Conservation (phyloP, 257 asterid genomes). For the Scutellaria galericulata region DNA sequence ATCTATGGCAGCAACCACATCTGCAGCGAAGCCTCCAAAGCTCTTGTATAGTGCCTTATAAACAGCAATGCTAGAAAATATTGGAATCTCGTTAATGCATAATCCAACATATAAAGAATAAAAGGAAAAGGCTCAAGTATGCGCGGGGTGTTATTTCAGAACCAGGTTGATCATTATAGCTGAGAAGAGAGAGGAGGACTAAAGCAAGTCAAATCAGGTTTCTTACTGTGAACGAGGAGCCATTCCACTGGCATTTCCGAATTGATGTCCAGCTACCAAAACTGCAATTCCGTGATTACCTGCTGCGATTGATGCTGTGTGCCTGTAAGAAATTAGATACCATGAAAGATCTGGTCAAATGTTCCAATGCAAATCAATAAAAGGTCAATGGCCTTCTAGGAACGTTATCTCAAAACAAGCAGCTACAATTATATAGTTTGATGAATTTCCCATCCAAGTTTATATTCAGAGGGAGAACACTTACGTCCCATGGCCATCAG, state of each 20-base stretch:
- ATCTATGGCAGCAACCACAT: conserved; percentile 98
- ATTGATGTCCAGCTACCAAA: conserved; percentile 84
- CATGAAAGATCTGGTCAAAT: background rate
- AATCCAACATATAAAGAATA: background rate
- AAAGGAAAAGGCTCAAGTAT: background rate
- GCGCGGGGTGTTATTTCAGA: background rate
- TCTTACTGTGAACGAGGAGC: conserved; percentile 99
- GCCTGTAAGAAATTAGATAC: conserved; percentile 53
- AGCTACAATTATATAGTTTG: background rate
- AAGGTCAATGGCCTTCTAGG: background rate
- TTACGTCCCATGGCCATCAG: conserved; percentile 99
- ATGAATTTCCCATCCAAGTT: background rate
- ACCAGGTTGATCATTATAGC: background rate
- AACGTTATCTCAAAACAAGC: background rate
- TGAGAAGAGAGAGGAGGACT: background rate
- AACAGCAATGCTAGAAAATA: conserved; percentile 72
- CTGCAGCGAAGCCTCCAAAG: conserved; percentile 99
- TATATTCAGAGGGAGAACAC: conserved; percentile 35
- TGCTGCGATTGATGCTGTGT: conserved; percentile 92
- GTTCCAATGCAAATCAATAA: background rate
- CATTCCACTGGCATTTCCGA: conserved; percentile 99
- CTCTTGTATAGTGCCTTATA: conserved; percentile 98
- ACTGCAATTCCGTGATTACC: conserved; percentile 96
- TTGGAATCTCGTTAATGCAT: conserved; percentile 34
- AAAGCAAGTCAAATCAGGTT: conserved; percentile 14